phyloP scores from a whole-genome alignment of 257 asterid genomes.

The Thymus mandschuricus region DNA sequence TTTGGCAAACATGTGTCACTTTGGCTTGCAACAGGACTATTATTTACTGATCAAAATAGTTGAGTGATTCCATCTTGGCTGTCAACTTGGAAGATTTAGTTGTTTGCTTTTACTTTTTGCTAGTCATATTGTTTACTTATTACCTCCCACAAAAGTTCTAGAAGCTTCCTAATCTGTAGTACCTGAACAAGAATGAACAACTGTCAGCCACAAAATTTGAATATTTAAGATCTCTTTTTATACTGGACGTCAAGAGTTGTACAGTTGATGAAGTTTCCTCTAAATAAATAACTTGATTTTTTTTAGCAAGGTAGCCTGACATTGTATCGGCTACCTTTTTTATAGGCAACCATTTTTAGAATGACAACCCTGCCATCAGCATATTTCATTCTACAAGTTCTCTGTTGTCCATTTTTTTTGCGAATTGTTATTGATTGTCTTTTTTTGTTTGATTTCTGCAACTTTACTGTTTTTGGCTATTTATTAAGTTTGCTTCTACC shows the following conservation, averaged over 20 bases:
- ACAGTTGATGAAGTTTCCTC: constrained; percentile 25
- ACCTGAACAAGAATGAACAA: constrained; percentile 14
- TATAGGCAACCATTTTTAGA: background rate
- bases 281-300: background rate
- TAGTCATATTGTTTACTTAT: background rate
- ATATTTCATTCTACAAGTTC: constrained; percentile 9
- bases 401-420: constrained; percentile 8
- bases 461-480: background rate
- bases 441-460: background rate
- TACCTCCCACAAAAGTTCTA: background rate
- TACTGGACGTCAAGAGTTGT: constrained; percentile 9
- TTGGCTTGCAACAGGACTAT: constrained; percentile 9
- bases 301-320: constrained; percentile 21
- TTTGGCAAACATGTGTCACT: constrained; percentile 11
- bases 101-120: constrained; percentile 15
- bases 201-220: constrained; percentile 2
- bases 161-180: constrained; percentile 30
- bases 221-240: constrained; percentile 9
- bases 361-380: background rate
- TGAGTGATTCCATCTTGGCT: constrained; percentile 24
- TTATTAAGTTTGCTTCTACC: constrained; percentile 10
- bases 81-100: constrained; percentile 18
- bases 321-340: constrained; percentile 8
- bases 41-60: constrained; percentile 28
- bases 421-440: background rate